Conservation (phyloP, 208 protist species). For the Vickermania ingenoplastis region DNA sequence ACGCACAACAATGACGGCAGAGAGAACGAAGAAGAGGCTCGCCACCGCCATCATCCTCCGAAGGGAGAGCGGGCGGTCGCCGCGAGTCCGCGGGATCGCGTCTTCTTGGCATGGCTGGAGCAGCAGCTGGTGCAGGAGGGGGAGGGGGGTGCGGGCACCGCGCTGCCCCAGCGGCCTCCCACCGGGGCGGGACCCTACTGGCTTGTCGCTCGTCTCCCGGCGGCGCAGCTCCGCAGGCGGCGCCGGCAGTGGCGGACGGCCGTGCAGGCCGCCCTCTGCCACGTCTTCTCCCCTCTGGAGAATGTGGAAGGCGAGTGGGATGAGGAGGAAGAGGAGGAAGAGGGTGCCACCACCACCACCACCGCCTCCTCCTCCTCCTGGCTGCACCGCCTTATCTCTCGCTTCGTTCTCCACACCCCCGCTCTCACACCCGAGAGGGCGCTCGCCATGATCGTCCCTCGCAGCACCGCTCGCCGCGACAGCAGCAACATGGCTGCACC, state of each 20-base stretch:
- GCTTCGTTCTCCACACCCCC: neutral
- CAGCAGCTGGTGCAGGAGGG: neutral
- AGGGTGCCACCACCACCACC: neutral
- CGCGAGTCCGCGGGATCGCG: no score
- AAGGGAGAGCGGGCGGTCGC: no score
- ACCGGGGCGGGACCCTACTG: no score
- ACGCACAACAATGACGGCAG: no score
- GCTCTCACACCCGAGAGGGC: neutral
- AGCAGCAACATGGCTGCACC: neutral
- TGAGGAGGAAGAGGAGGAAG: neutral
- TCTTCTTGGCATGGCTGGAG: neutral
- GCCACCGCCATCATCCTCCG: no score
- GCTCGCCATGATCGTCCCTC: neutral
- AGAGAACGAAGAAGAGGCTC: no score
- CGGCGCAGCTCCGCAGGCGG: neutral
- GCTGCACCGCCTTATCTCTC: neutral
- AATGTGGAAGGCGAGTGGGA: constrained; percentile 63
- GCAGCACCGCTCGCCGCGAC: neutral
- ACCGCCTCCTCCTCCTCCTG: neutral
- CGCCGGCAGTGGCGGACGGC: constrained; percentile 19
- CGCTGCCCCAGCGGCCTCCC: no score
- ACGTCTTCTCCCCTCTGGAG: constrained; percentile 49
- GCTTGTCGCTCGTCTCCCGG: neutral
- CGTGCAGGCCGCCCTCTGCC: constrained; percentile 36
- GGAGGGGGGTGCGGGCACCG: neutral